A percentile compares a stretch with the other conserved stretches of the same genome.
phyloP scores from a whole-genome alignment of 208 protist genomes.

The Spironucleus salmonicida region DNA sequence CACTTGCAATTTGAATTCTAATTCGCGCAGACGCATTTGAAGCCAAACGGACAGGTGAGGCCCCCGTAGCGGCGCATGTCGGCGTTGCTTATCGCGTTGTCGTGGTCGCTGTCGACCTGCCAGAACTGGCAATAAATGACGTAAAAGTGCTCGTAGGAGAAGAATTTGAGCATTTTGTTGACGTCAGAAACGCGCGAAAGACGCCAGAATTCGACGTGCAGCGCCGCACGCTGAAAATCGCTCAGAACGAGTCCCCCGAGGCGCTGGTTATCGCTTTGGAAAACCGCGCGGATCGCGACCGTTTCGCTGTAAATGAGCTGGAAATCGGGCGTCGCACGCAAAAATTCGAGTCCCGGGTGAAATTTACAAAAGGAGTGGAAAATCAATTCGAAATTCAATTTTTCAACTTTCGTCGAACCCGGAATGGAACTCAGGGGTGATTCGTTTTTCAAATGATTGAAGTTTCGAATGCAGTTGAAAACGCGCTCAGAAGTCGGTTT shows the following conservation, averaged over 20 bases:
- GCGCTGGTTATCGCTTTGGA: not conserved
- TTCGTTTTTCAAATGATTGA: no score
- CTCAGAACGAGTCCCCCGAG: not conserved
- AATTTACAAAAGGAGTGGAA: no score
- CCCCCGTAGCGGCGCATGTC: conserved; percentile 28
- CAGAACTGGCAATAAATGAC: conserved; percentile 46
- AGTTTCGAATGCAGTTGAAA: no score
- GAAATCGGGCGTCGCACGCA: conserved; percentile 37
- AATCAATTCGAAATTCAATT: no score
- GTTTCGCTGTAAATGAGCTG: conserved; percentile 38
- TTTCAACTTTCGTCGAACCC: no score
- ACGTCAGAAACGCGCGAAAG: conserved; percentile 37
- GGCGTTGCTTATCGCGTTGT: conserved; percentile 27
- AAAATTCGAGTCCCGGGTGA: conserved; percentile 41
- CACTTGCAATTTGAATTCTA: not conserved
- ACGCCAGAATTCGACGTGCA: conserved; percentile 24
- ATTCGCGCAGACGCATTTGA: not conserved
- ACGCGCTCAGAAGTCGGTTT: no score
- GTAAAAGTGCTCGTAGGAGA: conserved; percentile 47
- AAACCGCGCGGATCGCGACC: conserved; percentile 32
- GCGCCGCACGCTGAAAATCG: not conserved
- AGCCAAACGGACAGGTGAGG: not conserved
- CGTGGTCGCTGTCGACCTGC: conserved; percentile 43
- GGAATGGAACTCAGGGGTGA: no score
- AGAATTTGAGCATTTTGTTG: conserved; percentile 34